Evolutionary conservation across 192 early-diverging fungal genomes (phyloP).

Genomic region (Spizellomyces punctatus): DNA sequence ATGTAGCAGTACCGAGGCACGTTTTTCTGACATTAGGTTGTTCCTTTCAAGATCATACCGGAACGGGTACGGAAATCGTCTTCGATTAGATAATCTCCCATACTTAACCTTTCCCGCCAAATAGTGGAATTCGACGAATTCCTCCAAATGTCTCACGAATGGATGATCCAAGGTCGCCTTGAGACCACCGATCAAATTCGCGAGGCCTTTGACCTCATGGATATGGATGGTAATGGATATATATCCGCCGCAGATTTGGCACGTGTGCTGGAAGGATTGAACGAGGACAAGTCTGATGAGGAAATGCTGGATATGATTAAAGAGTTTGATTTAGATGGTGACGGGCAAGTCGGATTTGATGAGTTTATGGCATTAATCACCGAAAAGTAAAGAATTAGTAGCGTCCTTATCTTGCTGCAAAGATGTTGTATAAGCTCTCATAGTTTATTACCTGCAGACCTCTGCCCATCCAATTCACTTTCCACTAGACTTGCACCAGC

Average conservation of each 20-base stretch:
- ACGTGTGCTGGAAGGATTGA: slow-evolving; percentile 16
- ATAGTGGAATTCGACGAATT: slow-evolving; percentile 55
- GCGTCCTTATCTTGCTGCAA: too few species aligned
- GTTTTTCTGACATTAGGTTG: not conserved
- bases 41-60: not conserved
- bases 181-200: slow-evolving; percentile 33
- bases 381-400: slow-evolving; percentile 1
- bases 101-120: too few species aligned
- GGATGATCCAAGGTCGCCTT: slow-evolving; percentile 28
- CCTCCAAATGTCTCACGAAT: slow-evolving; percentile 33
- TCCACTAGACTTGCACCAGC: too few species aligned
- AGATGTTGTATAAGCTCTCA: too few species aligned
- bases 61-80: not conserved
- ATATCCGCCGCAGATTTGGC: slow-evolving; percentile 38
- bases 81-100: too few species aligned
- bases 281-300: slow-evolving; percentile 31
- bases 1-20: not conserved
- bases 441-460: too few species aligned
- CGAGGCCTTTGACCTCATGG: slow-evolving; percentile 47
- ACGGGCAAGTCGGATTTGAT: slow-evolving; percentile 43
- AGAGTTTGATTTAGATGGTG: slow-evolving; percentile 45
- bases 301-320: slow-evolving; percentile 43
- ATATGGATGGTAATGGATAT: slow-evolving; percentile 45
- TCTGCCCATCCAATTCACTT: too few species aligned
- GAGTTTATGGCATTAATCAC: slow-evolving; percentile 37